Evolutionary conservation across 1,139 yeast species (phyloP).

Genomic region (Protomyces pachydermus): DNA sequence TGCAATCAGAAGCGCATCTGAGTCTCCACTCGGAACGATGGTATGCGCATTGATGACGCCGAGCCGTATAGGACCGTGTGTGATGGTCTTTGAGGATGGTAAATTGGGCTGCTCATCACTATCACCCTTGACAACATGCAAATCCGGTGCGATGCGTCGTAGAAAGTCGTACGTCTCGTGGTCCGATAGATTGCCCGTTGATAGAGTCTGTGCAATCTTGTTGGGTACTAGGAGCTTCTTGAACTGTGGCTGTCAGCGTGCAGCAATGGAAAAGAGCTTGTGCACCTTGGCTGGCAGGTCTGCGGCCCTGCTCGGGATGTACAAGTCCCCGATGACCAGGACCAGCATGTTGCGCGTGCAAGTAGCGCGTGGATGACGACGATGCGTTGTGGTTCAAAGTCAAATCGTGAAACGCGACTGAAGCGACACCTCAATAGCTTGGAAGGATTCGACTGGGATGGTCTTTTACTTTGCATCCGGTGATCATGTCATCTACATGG

Average conservation of each 20-base stretch:
- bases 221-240: constrained; percentile 70
- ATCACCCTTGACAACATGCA: constrained; percentile 78
- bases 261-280: not conserved
- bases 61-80: constrained; percentile 65
- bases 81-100: constrained; percentile 63
- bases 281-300: constrained; percentile 37
- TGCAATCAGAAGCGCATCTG: constrained; percentile 69
- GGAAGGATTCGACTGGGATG: not conserved
- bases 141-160: constrained; percentile 61
- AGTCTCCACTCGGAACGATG: constrained; percentile 79
- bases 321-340: constrained; percentile 85
- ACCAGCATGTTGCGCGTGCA: constrained; percentile 54
- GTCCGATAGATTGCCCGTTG: constrained; percentile 80
- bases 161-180: constrained; percentile 60
- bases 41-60: constrained; percentile 85
- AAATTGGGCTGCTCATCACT: constrained; percentile 46
- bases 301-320: constrained; percentile 78
- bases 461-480: not conserved
- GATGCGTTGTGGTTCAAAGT: not conserved
- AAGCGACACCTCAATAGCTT: no score
- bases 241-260: constrained; percentile 45
- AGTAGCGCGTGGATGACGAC: not conserved
- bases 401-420: no score
- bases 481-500: constrained; percentile 52
- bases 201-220: constrained; percentile 75